Base-by-base conservation (phyloP, 768 basidiomycete genomes). In the Lactifluus echinatus region DNA sequence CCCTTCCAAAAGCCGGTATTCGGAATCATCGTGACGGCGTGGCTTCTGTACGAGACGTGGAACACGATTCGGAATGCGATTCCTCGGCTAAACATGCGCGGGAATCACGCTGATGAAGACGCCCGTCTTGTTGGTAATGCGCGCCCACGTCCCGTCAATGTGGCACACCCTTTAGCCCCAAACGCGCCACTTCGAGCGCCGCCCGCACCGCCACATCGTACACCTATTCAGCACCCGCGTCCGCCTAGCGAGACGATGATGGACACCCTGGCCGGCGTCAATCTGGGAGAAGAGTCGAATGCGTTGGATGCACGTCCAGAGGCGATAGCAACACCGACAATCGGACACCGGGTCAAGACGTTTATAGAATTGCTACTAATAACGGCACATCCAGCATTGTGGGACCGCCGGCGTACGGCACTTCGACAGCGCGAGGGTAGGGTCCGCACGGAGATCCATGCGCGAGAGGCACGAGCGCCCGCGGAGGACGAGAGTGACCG, bases 1-100 rank as follows among this genome's bases (percentile, higher is more conserved):
- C 63, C 63, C 8, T 59, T 62, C 50, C 60, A 62, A 50, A 62
- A 62, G 29, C 63, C 63, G 15, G 44, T 63, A 23, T 58, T 63
- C 7, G 60, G 60, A 6, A 15, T 62, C 23, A 53, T 62, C 52
- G 54, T 62, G 23, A 45, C 56, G 12, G 56, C 36, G 8, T 63
- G 63, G 63, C 48, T 63, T 29, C 45, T 63, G 1, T 63, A 62
- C 15, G 60, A 63, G 53, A 58, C 61, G n/a, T 63, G 63, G 63
- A 62, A 62, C 26, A 59, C 60, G 31, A 62, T 63, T 50, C 60
- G 61, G 8, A 62, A 55, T 28, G 63, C 56, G 8, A 58, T 63
- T n/a, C 55, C 55, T 15, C 56, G 46, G 7, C 47, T 36, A 4
- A 45, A 29, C 17, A 19, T n/a, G 28, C 62, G 55, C 10, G 57